Base-by-base conservation (phyloP, 2,329 filamentous ascomycete genomes). In the Epichloe sibirici region DNA sequence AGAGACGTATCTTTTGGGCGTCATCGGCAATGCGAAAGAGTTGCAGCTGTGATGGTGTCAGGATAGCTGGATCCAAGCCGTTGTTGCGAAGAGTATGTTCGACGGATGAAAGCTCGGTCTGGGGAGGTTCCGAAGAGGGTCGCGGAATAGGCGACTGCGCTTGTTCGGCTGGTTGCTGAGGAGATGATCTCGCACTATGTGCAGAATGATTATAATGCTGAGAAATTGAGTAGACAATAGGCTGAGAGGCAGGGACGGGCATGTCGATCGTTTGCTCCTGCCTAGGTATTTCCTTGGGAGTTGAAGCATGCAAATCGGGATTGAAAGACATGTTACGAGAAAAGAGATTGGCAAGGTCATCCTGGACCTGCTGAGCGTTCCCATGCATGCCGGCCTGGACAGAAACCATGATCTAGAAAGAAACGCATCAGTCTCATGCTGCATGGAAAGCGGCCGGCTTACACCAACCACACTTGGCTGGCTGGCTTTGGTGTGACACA, bases 161-260 rank as follows among this genome's bases (percentile, higher is more conserved):
- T 23, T 58, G 53, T 5, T 61, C 57, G 42, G 66, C 60, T 42
- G 38, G 31, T 45, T 63, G 62, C 55, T 57, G 63, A 55, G 57
- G 61, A 45, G 65, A 56, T 21, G 69, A 66, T 51, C 74, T 72
- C 21, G 58, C 56, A 34, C 62, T 64, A 65, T 94, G 88, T 45
- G 85, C 74, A 8, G 88, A 89, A 64, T 90, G 88, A 57, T 85
- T 85, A 67, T 95, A 95, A 67, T 95, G 89, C 63, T 88, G 84
- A 9, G 87, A 86, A 59, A 87, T 81, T 54, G 78, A 83, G 71
- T 93, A 94, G 56, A 78, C 74, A 57, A 88, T 83, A 47, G 69
- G 72, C 53, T 69, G 67, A 45, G 62, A 15, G n/a, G 38, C 25
- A 39, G 45, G 56, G 35, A 64, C 62, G 43, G 61, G 56, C 55